A percentile compares a stretch with the other conserved stretches of the same genome.
These are phyloP conservation scores for Neotropicomus parvogracilis DNA, from an alignment of 1,284 basidiomycete genomes.

Conservation along the genomic window DNA sequence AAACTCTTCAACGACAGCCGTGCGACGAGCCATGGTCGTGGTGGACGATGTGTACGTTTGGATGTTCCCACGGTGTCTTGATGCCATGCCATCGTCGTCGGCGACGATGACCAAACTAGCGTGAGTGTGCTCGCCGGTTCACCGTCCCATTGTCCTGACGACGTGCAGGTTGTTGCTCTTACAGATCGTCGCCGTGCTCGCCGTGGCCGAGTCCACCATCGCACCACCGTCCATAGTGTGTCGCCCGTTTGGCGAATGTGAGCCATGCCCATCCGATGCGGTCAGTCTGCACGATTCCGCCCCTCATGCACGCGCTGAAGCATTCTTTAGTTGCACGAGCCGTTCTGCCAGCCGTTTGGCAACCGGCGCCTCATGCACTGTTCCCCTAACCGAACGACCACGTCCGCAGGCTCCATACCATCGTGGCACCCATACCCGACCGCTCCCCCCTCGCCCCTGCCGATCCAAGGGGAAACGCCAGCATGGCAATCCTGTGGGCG, in stretches of 20 bases:
- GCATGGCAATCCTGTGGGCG: conserved; percentile 91
- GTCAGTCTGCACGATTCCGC: conserved; percentile 44
- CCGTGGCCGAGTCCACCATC: conserved; percentile 3
- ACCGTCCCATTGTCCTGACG: neutral
- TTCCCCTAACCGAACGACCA: conserved; percentile 36
- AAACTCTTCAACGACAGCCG: conserved; percentile 69
- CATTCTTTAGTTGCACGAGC: conserved; percentile 63
- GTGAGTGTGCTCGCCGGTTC: conserved; percentile 9
- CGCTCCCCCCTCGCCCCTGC: conserved; percentile 15
- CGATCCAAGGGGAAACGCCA: conserved; percentile 59
- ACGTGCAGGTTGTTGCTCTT: conserved; percentile 17
- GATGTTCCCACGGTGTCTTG: conserved; percentile 28
- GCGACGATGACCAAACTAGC: conserved; percentile 9
- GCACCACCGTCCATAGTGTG: conserved; percentile 38
- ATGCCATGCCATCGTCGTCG: conserved; percentile 5
- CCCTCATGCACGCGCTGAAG: conserved; percentile 9
- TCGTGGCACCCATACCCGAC: conserved; percentile 21
- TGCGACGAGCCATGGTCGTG: conserved; percentile 56
- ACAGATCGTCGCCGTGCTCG: conserved; percentile 11
- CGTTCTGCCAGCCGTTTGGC: conserved; percentile 89
- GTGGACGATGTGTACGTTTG: conserved; percentile 4
- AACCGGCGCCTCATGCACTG: conserved; percentile 86
- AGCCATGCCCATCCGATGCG: conserved; percentile 76
- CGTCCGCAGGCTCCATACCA: conserved; percentile 15
- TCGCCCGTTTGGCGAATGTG: conserved; percentile 75